phyloP scores from a whole-genome alignment of 331 rosid genomes.

The Malus hybrid region DNA sequence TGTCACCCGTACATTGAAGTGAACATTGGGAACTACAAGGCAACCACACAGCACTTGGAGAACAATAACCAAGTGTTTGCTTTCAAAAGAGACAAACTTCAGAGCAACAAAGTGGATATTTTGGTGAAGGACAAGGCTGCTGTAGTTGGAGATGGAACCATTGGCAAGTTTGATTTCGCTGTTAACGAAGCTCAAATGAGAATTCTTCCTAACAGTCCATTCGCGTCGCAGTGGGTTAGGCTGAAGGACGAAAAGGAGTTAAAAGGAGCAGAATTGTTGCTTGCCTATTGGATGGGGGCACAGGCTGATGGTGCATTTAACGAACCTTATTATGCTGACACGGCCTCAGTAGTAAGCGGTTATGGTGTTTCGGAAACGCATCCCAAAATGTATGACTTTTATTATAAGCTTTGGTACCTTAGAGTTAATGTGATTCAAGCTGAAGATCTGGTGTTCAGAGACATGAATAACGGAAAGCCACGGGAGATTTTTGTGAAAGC shows the following conservation, averaged over 20 bases:
- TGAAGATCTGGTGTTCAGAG: constrained; percentile 48
- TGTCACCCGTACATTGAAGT: constrained; percentile 54
- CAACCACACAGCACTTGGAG: constrained; percentile 39
- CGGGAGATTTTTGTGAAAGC: constrained; percentile 47
- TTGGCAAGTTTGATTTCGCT: constrained; percentile 49
- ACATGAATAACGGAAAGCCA: constrained; percentile 24
- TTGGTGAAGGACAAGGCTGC: constrained; percentile 49
- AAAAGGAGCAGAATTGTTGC: constrained; percentile 53
- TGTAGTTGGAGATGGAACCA: constrained; percentile 24
- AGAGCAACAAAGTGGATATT: constrained; percentile 46
- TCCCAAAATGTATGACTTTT: constrained; percentile 37
- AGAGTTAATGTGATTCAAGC: constrained; percentile 64
- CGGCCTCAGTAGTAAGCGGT: constrained; percentile 35
- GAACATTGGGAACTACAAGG: constrained; percentile 65
- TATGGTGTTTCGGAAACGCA: constrained; percentile 37
- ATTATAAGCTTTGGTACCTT: constrained; percentile 62
- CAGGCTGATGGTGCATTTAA: constrained; percentile 67
- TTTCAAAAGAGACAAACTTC: constrained; percentile 51
- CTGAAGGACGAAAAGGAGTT: constrained; percentile 39
- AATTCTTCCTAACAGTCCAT: constrained; percentile 52
- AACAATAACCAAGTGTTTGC: constrained; percentile 45
- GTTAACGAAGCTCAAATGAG: constrained; percentile 48
- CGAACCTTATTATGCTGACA: constrained; percentile 60
- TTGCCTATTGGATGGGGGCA: constrained; percentile 77
- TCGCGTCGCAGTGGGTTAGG: constrained; percentile 68